phyloP scores from a whole-genome alignment of 2,329 filamentous ascomycete genomes.

The Aspergillus texensis region DNA sequence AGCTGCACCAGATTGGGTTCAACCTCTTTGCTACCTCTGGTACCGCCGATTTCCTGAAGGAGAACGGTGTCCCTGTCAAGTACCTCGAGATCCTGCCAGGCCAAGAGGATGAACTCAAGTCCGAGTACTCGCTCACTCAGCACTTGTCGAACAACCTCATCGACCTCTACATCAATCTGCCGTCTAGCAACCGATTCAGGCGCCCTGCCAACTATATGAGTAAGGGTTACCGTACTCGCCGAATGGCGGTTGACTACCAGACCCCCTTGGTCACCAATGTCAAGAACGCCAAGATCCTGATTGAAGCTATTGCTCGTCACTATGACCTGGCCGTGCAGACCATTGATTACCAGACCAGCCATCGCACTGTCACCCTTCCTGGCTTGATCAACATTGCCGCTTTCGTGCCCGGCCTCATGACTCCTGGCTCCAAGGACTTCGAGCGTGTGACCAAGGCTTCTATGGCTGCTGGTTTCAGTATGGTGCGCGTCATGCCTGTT shows the following conservation, averaged over 20 bases:
- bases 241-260: conserved; percentile 98
- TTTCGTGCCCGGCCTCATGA: conserved; percentile 74
- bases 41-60: conserved; percentile 93
- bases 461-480: conserved; percentile 74
- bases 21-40: conserved; percentile 95
- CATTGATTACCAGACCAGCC: conserved; percentile 90
- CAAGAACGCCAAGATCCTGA: conserved; percentile 96
- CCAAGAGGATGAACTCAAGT: conserved; percentile 80
- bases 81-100: conserved; percentile 85
- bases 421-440: conserved; percentile 67
- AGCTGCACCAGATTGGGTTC: conserved; percentile 87
- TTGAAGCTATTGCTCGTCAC: conserved; percentile 89
- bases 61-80: conserved; percentile 88
- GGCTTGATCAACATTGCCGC: conserved; percentile 79
- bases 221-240: conserved; percentile 92
- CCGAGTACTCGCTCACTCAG: conserved; percentile 95
- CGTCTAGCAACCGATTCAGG: conserved; percentile 97
- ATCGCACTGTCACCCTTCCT: conserved; percentile 72
- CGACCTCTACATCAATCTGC: conserved; percentile 97
- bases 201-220: conserved; percentile 98
- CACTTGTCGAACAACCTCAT: conserved; percentile 98
- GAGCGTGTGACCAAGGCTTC: conserved; percentile 72
- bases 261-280: conserved; percentile 97
- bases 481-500: conserved; percentile 78
- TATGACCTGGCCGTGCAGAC: conserved; percentile 81